Conservation (phyloP, 441 rosid genomes). For the Kokia cookei region DNA sequence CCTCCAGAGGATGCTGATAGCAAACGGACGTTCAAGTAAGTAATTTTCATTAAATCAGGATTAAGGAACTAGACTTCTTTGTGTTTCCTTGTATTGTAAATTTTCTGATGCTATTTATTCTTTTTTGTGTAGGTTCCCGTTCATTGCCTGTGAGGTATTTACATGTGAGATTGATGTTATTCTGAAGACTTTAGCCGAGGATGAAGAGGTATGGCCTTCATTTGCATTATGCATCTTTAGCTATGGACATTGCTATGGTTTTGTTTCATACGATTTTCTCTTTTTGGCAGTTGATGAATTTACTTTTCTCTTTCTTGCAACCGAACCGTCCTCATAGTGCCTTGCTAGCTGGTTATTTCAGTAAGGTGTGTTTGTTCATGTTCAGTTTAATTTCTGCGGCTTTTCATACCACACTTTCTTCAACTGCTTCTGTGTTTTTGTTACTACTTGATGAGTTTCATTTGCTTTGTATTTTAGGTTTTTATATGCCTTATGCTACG, state of each 20-base stretch:
- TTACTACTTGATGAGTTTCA: slow-evolving; percentile 10
- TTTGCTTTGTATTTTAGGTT: slow-evolving; percentile 47
- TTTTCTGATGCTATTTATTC: neutral
- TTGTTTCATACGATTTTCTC: slow-evolving; percentile 4
- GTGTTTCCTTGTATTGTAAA: slow-evolving; percentile 1
- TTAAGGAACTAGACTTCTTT: neutral
- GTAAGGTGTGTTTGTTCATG: slow-evolving; percentile 56
- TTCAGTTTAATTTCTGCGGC: neutral
- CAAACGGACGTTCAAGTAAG: slow-evolving; percentile 85
- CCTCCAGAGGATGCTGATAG: slow-evolving; percentile 79
- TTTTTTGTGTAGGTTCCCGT: slow-evolving; percentile 70
- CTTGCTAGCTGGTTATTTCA: slow-evolving; percentile 91
- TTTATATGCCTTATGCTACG: slow-evolving; percentile 90
- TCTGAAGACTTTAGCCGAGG: slow-evolving; percentile 84
- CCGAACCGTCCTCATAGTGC: slow-evolving; percentile 86
- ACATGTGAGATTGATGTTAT: slow-evolving; percentile 97
- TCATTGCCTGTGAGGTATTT: slow-evolving; percentile 91
- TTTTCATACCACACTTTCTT: neutral
- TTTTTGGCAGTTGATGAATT: slow-evolving; percentile 72
- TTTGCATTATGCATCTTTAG: slow-evolving; percentile 1
- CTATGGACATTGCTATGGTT: neutral
- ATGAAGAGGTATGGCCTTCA: slow-evolving; percentile 60
- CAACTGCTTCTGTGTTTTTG: neutral
- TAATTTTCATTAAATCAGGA: slow-evolving; percentile 3
- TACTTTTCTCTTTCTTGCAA: slow-evolving; percentile 92